phyloP scores from a whole-genome alignment of 331 rosid species.

The Pyrus hybrid region DNA sequence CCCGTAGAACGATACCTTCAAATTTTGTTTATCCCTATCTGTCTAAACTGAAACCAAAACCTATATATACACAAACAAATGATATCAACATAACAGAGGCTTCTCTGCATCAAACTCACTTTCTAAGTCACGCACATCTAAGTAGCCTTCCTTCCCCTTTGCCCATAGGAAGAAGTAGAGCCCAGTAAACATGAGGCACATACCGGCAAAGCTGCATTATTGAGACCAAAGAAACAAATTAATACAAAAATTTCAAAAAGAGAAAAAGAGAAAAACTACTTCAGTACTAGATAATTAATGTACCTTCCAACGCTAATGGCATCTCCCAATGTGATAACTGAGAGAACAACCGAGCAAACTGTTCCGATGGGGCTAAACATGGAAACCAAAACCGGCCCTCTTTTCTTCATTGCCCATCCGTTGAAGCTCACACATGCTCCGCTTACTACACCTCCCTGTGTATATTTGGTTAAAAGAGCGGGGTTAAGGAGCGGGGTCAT shows the following conservation, averaged over 20 bases:
- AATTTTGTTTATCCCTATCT: neutral
- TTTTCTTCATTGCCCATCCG: slow-evolving; percentile 87
- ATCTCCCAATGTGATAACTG: slow-evolving; percentile 40
- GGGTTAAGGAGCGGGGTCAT: neutral
- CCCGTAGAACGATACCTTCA: neutral
- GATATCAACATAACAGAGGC: slow-evolving; percentile 56
- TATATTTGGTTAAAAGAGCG: neutral
- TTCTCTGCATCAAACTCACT: slow-evolving; percentile 51
- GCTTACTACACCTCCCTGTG: slow-evolving; percentile 50
- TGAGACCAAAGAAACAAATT: neutral
- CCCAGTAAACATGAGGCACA: slow-evolving; percentile 80
- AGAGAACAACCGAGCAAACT: slow-evolving; percentile 59
- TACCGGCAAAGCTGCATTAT: slow-evolving; percentile 63
- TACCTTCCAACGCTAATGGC: slow-evolving; percentile 61
- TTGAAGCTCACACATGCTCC: slow-evolving; percentile 64
- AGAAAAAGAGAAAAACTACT: too few relatives aligned
- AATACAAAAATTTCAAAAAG: neutral
- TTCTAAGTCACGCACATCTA: slow-evolving; percentile 22
- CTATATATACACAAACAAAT: neutral
- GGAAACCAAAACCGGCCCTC: slow-evolving; percentile 84
- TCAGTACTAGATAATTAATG: neutral
- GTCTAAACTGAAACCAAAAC: neutral
- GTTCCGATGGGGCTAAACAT: slow-evolving; percentile 76
- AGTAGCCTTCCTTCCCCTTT: slow-evolving; percentile 61
- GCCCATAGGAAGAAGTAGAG: slow-evolving; percentile 92